Base-by-base conservation (phyloP, 148 eudicot species). In the Dysphania ambrosioides region DNA sequence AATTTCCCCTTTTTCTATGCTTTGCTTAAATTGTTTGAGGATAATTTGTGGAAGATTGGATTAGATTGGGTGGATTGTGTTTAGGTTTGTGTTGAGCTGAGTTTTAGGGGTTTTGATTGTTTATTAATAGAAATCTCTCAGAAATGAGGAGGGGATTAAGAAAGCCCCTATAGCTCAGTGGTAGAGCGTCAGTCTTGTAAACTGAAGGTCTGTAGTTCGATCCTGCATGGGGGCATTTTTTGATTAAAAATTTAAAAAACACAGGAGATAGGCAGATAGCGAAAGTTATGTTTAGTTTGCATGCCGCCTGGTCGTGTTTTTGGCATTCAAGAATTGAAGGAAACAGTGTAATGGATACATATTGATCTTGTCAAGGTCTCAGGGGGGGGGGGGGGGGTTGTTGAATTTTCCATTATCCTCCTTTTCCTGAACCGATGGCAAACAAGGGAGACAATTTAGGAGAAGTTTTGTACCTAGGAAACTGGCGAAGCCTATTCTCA, bases 111-210 rank as follows among this genome's bases (percentile, higher is more conserved):
- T 9, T 15, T 65, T 36, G 55, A 67, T 67, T 41, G 21, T 41
- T 3, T 24, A 21, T 23, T 66, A 23, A 19, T 66, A 34, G 5
- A 4, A 13, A 27, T 42, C 6, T 4, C 49, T 49, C 1, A 9
- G 19, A 60, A 67, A 44, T n/a, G 10, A 55, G 15, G 15, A 21
- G 65, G 55, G 32, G 42, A 24, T 26, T 9, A 55, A 61, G 4
- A 8, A 32, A 30, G 84, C 87, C 84, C 84, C 82, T 78, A 84
- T 84, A 84, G 87, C 82, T 84, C 84, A 84, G 87, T 81, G 87
- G 87, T 84, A 84, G 87, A 84, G 87, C 84, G 87, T 75, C 87
- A 81, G 87, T 84, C 87, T 78, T 81, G 87, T 84, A 84, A 84
- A 84, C 87, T 79, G 87, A 75, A 84, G 87, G 84, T 81, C 87